Conservation (phyloP, 306 rosid genomes). For the Corylus heterophylla region DNA sequence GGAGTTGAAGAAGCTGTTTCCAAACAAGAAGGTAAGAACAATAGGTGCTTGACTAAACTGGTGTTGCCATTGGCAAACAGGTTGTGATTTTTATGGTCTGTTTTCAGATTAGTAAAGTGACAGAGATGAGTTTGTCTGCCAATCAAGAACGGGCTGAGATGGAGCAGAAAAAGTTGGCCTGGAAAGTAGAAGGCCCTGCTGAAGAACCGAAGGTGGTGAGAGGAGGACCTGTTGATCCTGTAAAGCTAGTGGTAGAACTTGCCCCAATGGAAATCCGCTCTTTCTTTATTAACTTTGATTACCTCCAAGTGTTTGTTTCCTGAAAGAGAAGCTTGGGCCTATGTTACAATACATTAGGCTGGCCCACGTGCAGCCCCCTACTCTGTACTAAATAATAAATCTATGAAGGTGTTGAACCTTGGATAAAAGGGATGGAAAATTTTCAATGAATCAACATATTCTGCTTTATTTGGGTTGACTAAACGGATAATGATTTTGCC, state of each 20-base stretch:
- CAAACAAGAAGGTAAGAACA: slow-evolving; percentile 63
- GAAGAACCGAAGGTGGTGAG: slow-evolving; percentile 58
- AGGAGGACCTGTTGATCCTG: slow-evolving; percentile 72
- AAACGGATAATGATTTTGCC: too few relatives aligned
- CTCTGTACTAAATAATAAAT: too few relatives aligned
- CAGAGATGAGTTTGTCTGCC: slow-evolving; percentile 77
- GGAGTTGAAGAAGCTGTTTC: slow-evolving; percentile 71
- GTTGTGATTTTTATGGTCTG: background rate
- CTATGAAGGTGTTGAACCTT: background rate
- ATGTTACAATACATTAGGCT: background rate
- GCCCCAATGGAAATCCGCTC: slow-evolving; percentile 89
- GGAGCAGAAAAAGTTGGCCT: slow-evolving; percentile 64
- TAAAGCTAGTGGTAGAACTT: slow-evolving; percentile 67
- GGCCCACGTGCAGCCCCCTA: too few relatives aligned
- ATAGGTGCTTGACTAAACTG: slow-evolving; percentile 1
- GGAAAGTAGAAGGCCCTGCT: slow-evolving; percentile 67
- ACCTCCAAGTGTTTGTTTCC: slow-evolving; percentile 19
- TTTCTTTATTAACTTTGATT: slow-evolving; percentile 37
- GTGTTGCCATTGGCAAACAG: slow-evolving; percentile 4
- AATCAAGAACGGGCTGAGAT: slow-evolving; percentile 82
- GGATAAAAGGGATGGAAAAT: background rate
- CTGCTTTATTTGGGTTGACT: background rate
- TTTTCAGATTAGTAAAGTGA: slow-evolving; percentile 64
- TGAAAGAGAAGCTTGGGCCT: background rate
- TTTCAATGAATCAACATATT: background rate